Percentiles rank a stretch among this genome's conserved stretches.
These are phyloP conservation scores for Lactifluus volemus DNA, from an alignment of 768 basidiomycete genomes.

Conservation along the genomic window DNA sequence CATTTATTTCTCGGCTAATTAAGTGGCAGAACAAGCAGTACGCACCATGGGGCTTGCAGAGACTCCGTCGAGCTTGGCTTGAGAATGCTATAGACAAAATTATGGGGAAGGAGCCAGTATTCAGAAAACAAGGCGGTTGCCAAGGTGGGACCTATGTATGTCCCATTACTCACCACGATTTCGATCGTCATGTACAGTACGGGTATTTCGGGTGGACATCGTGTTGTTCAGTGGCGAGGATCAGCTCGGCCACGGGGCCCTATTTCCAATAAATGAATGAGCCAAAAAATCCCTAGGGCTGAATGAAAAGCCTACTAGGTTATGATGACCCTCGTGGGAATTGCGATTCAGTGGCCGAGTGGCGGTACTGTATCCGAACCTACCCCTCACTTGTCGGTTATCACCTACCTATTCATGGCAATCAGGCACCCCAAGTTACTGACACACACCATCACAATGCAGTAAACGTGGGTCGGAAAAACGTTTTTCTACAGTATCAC, in stretches of 20 bases:
- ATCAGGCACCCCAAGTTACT: too few relatives aligned
- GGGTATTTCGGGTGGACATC: too few relatives aligned
- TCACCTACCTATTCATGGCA: too few relatives aligned
- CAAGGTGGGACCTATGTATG: neutral
- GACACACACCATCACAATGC: too few relatives aligned
- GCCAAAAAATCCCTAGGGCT: neutral
- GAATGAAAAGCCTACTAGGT: neutral
- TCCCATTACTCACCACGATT: conserved; percentile 51
- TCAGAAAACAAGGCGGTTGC: neutral
- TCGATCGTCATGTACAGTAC: too few relatives aligned
- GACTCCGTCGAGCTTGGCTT: neutral
- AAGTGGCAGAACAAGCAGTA: conserved; percentile 34
- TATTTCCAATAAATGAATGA: conserved; percentile 17
- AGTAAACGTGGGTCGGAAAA: too few relatives aligned
- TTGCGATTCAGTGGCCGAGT: conserved; percentile 67
- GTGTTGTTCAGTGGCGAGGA: conserved; percentile 52
- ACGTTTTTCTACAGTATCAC: too few relatives aligned
- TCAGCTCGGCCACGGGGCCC: conserved; percentile 64
- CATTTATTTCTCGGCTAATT: too few relatives aligned
- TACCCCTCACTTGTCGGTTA: too few relatives aligned
- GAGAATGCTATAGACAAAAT: neutral
- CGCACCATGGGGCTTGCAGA: conserved; percentile 16
- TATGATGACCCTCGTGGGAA: conserved; percentile 51
- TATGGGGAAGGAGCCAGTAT: neutral
- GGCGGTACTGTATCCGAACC: conserved; percentile 61